Evolutionary conservation across 83 land plant species (phyloP), one percentile per base, ranked within the genome.

Genomic region (Thuja plicata): DNA sequence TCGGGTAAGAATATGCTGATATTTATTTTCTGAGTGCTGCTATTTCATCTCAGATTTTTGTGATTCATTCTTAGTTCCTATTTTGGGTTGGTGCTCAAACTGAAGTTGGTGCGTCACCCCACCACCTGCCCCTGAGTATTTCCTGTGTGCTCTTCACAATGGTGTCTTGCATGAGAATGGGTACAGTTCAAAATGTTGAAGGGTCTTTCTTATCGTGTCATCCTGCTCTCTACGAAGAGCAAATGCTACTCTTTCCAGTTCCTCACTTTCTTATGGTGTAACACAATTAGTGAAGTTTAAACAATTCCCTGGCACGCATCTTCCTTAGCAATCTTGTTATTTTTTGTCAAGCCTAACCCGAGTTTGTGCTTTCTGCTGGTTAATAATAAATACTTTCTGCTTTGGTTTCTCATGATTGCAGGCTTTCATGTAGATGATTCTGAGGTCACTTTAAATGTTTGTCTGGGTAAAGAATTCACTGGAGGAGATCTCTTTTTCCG

Each of bases 391-490:
- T 27, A 66, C 9, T 27, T 0, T 66, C 27, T 5, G 30, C 73
- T 24, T 35, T 15, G 38, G 17, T 76, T 35, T 35, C 6, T 76
- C 38, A 76, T 76, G 38, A 32, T 89, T 88, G 85, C 90, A 98
- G 99, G 99, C 60, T 98, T 98, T 88, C 99, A 98, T 93, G 99
- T 98, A 90, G 99, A 98, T 93, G 99, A 98, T 87, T 95, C 99
- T 21, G 99, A 98, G 91, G 99, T 98, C 52, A 97, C 99, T n/a
- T 91, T 98, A 46, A 98, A 98, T 92, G 96, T 98, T 37, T 98
- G 99, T 90, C 91, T 97, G 93, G 99, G 99, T 43, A 96, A 94
- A 86, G 93, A 97, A 76, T 98, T 97, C 88, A 90, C 91, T 91
- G 99, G 99, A 45, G 99, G 99, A 7, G 98, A 98, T 88, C 90